Percentiles rank a stretch among this genome's conserved stretches.
These are phyloP conservation scores for Cryptococcus sp. DNA, from an alignment of 1,284 basidiomycete genomes.

Conservation along the genomic window DNA sequence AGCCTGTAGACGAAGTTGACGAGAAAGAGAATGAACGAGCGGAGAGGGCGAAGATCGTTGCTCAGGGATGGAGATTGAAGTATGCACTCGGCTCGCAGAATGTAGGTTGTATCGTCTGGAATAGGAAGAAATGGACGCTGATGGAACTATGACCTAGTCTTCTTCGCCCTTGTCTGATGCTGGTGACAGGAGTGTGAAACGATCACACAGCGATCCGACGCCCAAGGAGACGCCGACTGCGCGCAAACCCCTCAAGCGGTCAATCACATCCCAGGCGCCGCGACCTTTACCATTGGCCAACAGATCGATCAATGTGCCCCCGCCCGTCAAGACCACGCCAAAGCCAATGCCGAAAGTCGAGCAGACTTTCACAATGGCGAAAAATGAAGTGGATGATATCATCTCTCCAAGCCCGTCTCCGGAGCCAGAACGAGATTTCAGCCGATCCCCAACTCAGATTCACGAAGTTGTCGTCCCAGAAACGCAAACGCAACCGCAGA, in stretches of 20 bases:
- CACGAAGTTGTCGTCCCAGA: neutral
- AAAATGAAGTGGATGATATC: neutral
- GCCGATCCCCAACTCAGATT: no score
- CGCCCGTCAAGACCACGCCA: neutral
- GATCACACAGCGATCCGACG: neutral
- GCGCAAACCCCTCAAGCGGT: no score
- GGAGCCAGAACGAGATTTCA: neutral
- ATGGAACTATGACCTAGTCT: slow-evolving; percentile 1
- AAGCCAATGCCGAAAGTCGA: neutral
- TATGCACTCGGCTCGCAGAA: slow-evolving; percentile 35
- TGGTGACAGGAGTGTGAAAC: neutral
- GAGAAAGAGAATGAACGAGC: slow-evolving; percentile 27
- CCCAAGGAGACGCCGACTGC: neutral
- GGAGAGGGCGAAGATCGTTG: slow-evolving; percentile 39
- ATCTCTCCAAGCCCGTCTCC: slow-evolving; percentile 11
- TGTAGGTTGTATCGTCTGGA: slow-evolving; percentile 10
- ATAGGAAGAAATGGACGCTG: neutral
- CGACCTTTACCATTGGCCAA: neutral
- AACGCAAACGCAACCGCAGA: neutral
- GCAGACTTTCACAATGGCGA: neutral
- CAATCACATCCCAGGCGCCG: neutral
- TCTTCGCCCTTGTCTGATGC: slow-evolving; percentile 1
- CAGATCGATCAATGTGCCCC: slow-evolving; percentile 5
- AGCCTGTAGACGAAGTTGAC: slow-evolving; percentile 28
- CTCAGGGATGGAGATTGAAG: slow-evolving; percentile 47